Base-by-base conservation (phyloP, 2,329 filamentous ascomycete genomes). In the Diplodia corticola region DNA sequence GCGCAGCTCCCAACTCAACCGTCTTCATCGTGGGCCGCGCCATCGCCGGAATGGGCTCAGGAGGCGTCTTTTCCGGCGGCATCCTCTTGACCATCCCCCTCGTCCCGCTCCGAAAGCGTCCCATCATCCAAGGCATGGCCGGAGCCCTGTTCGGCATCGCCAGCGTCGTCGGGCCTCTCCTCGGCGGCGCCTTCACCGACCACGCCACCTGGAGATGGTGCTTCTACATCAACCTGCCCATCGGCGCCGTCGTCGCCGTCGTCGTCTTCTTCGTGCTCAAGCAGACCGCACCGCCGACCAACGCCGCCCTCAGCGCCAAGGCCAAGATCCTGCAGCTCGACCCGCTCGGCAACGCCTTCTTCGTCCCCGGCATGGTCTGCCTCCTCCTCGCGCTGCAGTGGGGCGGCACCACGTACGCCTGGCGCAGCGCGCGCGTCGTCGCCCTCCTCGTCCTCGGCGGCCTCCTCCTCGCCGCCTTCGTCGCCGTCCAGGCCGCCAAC, bases 141-240 rank as follows among this genome's bases (percentile, higher is more conserved):
- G 64, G 64, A 54, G 78, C 77, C 51, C 82, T 83, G 74, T 83
- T 82, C 69, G 80, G 81, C 1, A 77, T 85, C 64, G 81, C 82
- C 5, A 73, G 71, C 50, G 81, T 84, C 12, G 76, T 79, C n/a
- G 82, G 82, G 17, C 83, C 83, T 5, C 74, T 85, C 60, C 76
- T 82, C 69, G 80, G 80, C 46, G 80, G 80, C 67, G 78, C 78
- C 37, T 81, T 82, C 69, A 80, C 81, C 13, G 37, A 61, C 17
- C 57, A 61, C 13, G 57, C 33, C 3, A 61, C 57, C 1, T 83
- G 82, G 81, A 71, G 82, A 13, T 83, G 81, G 80, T 84, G 79
- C 69, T 82, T 83, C 74, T 83, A 81, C 65, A 84, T 85, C 72
- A 86, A 86, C 68, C 74, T 86, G 1, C 84, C 84, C 0, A 78